Evolutionary conservation across 306 rosid genomes (phyloP).

Genomic region (Hylodesmum podocarpum): DNA sequence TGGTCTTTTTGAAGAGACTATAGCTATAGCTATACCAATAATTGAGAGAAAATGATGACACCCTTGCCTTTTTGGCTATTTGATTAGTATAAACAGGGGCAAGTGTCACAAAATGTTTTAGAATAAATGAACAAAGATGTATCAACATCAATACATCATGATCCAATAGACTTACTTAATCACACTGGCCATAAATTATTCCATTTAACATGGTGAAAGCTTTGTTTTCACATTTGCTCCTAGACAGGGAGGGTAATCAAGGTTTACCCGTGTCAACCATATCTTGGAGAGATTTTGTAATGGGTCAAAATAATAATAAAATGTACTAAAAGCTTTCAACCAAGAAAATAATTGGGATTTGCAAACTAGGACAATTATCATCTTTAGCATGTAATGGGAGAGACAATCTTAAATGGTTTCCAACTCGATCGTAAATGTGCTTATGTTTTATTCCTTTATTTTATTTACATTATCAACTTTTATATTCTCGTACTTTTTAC

Average conservation of each 20-base stretch:
- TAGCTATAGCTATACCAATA: conserved; percentile 19
- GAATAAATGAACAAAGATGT: conserved; percentile 23
- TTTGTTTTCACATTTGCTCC: conserved; percentile 18
- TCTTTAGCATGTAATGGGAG: conserved; percentile 25
- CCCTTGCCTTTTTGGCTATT: not conserved
- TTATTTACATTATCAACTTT: conserved; percentile 29
- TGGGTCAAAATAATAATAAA: conserved; percentile 29
- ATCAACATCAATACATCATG: conserved; percentile 42
- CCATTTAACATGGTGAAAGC: conserved; percentile 23
- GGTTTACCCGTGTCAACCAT: conserved; percentile 27
- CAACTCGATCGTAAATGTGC: conserved; percentile 45
- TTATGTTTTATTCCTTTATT: conserved; percentile 32
- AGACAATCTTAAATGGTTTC: conserved; percentile 46
- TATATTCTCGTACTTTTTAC: conserved; percentile 43
- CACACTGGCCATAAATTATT: conserved; percentile 17
- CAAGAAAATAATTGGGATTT: conserved; percentile 35
- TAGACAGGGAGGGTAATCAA: conserved; percentile 8
- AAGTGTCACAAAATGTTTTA: conserved; percentile 6
- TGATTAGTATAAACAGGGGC: conserved; percentile 8
- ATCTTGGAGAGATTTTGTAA: conserved; percentile 32
- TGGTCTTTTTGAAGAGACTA: not conserved
- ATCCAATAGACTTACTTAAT: conserved; percentile 32
- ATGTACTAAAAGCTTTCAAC: conserved; percentile 29
- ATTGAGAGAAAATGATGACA: conserved; percentile 34
- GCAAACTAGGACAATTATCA: conserved; percentile 32